A percentile compares a stretch with the other conserved stretches of the same genome.
Conservation (phyloP, 805 yeast genomes). For the Candida broadrunensis region DNA sequence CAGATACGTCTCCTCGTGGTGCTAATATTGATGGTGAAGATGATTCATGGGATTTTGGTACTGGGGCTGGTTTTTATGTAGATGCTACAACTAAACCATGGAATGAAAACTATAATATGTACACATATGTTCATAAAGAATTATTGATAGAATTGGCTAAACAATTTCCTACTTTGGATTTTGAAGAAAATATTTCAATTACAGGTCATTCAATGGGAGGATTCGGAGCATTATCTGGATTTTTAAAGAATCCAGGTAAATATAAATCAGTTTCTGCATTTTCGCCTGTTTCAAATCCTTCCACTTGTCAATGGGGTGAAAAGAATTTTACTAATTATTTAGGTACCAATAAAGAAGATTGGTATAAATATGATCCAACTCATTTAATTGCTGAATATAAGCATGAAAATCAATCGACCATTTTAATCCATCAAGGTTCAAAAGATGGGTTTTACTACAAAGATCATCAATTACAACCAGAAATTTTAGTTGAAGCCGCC, state of each 20-base stretch:
- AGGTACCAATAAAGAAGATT: slow-evolving; percentile 55
- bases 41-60: slow-evolving; percentile 86
- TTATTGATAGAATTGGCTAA: slow-evolving; percentile 52
- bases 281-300: slow-evolving; percentile 86
- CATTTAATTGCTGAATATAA: slow-evolving; percentile 57
- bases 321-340: slow-evolving; percentile 80
- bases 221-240: slow-evolving; percentile 76
- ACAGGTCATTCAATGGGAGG: slow-evolving; percentile 99
- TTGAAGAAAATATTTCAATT: slow-evolving; percentile 57
- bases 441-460: slow-evolving; percentile 68
- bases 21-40: slow-evolving; percentile 73
- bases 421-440: slow-evolving; percentile 81
- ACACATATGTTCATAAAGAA: slow-evolving; percentile 75
- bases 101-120: slow-evolving; percentile 77
- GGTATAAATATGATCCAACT: slow-evolving; percentile 85
- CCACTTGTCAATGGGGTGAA: slow-evolving; percentile 79
- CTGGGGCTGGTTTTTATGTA: slow-evolving; percentile 93
- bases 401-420: slow-evolving; percentile 51
- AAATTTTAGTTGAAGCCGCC: slow-evolving; percentile 60
- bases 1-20: slow-evolving; percentile 97
- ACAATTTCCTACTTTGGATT: slow-evolving; percentile 52
- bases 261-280: slow-evolving; percentile 85
- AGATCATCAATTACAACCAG: slow-evolving; percentile 70
- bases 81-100: slow-evolving; percentile 78
- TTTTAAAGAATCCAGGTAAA: slow-evolving; percentile 63